Evolutionary conservation across 352 stramenopile species (phyloP).

Genomic region (Pythium rishiriense): DNA sequence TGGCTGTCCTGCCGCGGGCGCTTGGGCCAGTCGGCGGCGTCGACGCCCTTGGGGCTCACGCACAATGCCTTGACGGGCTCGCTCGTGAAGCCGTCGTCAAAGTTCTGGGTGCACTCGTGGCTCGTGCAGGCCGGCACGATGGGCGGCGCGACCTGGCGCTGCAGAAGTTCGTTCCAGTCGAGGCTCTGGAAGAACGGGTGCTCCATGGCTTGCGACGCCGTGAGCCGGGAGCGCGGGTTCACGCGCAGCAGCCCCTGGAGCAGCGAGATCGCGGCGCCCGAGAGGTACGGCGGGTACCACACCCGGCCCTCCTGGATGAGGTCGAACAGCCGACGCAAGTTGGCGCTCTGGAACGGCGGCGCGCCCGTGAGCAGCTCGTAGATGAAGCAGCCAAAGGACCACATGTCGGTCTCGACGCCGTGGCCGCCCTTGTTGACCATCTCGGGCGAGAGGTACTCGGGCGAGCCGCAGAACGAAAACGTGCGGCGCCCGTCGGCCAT

Average conservation of each 20-base stretch:
- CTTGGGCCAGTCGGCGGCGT: constrained; percentile 13
- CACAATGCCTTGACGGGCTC: constrained; percentile 51
- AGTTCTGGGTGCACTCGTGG: constrained; percentile 76
- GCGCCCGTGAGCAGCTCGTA: constrained; percentile 77
- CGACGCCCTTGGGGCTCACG: constrained; percentile 6
- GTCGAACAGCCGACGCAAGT: constrained; percentile 63
- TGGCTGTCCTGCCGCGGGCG: constrained; percentile 17
- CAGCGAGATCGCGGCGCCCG: constrained; percentile 40
- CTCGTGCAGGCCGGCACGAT: constrained; percentile 59
- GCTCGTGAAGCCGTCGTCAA: constrained; percentile 84
- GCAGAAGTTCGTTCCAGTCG: constrained; percentile 66
- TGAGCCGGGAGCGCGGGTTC: constrained; percentile 49
- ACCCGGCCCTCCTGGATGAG: constrained; percentile 59
- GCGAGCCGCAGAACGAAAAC: constrained; percentile 83
- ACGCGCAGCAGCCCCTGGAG: constrained; percentile 55
- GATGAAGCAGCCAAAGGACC: constrained; percentile 85
- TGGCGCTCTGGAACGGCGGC: constrained; percentile 71
- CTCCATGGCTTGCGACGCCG: constrained; percentile 61
- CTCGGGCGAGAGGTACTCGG: constrained; percentile 85
- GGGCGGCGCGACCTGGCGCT: constrained; percentile 60
- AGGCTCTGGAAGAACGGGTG: constrained; percentile 76
- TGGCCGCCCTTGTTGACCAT: constrained; percentile 79
- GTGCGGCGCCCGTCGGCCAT: constrained; percentile 58
- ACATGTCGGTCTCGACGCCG: constrained; percentile 81
- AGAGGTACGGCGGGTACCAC: constrained; percentile 71